These are phyloP conservation scores for Emericellopsis cladophorae DNA, from an alignment of 2,329 filamentous ascomycete species.

Conservation along the genomic window DNA sequence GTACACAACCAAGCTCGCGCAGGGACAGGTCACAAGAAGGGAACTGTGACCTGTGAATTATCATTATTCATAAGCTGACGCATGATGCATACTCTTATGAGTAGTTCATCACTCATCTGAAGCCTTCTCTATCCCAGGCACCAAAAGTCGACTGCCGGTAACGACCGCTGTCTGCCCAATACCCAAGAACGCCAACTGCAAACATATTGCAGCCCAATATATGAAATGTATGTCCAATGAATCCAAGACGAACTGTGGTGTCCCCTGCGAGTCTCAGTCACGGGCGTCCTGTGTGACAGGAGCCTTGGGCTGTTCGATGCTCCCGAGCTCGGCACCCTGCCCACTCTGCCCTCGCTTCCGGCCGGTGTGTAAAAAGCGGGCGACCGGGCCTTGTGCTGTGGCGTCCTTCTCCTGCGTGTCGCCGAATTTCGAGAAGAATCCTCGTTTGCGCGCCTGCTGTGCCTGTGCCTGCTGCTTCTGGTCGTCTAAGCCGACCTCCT, in stretches of 20 bases:
- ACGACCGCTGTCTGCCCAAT: too few relatives aligned
- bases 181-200: too few relatives aligned
- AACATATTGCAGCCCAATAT: too few relatives aligned
- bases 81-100: too few relatives aligned
- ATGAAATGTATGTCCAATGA: too few relatives aligned
- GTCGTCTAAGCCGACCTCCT: constrained; percentile 84
- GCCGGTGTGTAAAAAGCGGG: constrained; percentile 55
- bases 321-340: constrained; percentile 58
- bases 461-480: constrained; percentile 25
- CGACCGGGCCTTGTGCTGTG: constrained; percentile 23
- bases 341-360: constrained; percentile 56
- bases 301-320: constrained; percentile 37
- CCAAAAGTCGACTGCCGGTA: too few relatives aligned
- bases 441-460: constrained; percentile 35
- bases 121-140: too few relatives aligned
- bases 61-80: constrained; percentile 2
- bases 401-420: constrained; percentile 32
- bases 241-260: too few relatives aligned
- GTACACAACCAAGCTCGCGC: too few relatives aligned
- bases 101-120: too few relatives aligned
- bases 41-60: neutral
- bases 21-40: too few relatives aligned
- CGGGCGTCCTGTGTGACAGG: constrained; percentile 10
- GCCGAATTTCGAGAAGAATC: constrained; percentile 68
- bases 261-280: too few relatives aligned